These are phyloP conservation scores for Elsinoe australis DNA, from an alignment of 2,329 filamentous ascomycete genomes.

Conservation along the genomic window DNA sequence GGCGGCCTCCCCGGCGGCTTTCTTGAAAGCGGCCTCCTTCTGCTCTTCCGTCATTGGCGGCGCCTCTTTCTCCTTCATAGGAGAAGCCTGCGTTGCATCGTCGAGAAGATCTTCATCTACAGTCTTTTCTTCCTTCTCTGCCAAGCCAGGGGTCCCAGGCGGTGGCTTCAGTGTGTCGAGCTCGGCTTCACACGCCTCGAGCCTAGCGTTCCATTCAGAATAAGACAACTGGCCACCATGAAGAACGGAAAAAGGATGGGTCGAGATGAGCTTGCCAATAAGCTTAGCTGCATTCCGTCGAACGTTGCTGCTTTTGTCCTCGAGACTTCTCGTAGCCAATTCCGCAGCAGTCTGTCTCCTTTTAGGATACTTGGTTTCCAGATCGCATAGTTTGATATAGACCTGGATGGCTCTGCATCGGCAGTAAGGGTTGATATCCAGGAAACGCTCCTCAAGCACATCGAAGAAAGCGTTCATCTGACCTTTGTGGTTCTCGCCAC, in stretches of 20 bases:
- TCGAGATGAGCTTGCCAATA: slow-evolving; percentile 78
- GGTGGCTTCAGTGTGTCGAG: slow-evolving; percentile 75
- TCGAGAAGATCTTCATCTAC: slow-evolving; percentile 75
- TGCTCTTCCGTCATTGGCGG: slow-evolving; percentile 70
- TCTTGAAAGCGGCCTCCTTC: slow-evolving; percentile 63
- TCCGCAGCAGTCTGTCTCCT: slow-evolving; percentile 80
- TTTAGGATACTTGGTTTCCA: slow-evolving; percentile 95
- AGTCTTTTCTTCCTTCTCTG: slow-evolving; percentile 53
- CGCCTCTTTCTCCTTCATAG: slow-evolving; percentile 46
- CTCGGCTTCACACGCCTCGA: slow-evolving; percentile 77
- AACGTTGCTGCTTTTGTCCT: slow-evolving; percentile 98
- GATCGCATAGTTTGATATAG: slow-evolving; percentile 80
- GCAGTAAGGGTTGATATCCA: slow-evolving; percentile 95
- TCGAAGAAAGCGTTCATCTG: slow-evolving; percentile 97
- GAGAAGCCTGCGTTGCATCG: slow-evolving; percentile 73
- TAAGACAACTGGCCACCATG: slow-evolving; percentile 79
- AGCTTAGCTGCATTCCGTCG: slow-evolving; percentile 91
- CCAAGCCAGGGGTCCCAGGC: slow-evolving; percentile 66
- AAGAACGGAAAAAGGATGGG: slow-evolving; percentile 87
- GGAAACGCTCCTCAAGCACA: slow-evolving; percentile 88
- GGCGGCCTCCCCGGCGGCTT: slow-evolving; percentile 77
- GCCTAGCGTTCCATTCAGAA: slow-evolving; percentile 75
- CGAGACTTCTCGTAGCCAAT: slow-evolving; percentile 76
- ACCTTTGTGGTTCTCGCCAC: slow-evolving; percentile 84
- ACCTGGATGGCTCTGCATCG: slow-evolving; percentile 88